phyloP scores from a whole-genome alignment of 345 rosid genomes.

The Litchi chinensis region DNA sequence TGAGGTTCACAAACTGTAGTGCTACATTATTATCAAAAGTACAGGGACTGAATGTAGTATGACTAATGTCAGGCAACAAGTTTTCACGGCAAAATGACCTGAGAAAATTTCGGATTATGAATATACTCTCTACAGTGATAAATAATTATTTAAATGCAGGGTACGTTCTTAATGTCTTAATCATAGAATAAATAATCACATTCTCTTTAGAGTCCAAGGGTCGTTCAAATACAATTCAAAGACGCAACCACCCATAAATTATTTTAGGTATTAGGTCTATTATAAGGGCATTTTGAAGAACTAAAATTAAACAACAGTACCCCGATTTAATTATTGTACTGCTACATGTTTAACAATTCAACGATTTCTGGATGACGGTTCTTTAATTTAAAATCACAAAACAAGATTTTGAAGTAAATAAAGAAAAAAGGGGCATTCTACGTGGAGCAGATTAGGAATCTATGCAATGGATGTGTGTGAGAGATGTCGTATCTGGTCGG shows the following conservation, averaged over 20 bases:
- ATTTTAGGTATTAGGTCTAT: too few relatives aligned
- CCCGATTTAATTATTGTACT: background rate
- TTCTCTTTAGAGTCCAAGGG: background rate
- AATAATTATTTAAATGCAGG: background rate
- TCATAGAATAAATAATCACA: too few relatives aligned
- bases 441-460: conserved; percentile 28
- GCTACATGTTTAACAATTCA: background rate
- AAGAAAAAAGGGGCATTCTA: conserved; percentile 20
- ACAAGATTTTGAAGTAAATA: conserved; percentile 2
- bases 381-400: background rate
- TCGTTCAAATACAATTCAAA: background rate
- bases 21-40: too few relatives aligned
- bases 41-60: too few relatives aligned
- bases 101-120: too few relatives aligned
- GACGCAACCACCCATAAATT: background rate
- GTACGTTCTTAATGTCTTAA: too few relatives aligned
- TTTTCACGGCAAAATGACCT: too few relatives aligned
- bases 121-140: too few relatives aligned
- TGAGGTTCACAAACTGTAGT: too few relatives aligned
- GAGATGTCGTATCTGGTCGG: conserved; percentile 38
- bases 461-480: conserved; percentile 26
- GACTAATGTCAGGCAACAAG: too few relatives aligned
- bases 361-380: too few relatives aligned
- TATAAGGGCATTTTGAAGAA: background rate
- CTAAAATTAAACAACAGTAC: background rate